These are phyloP conservation scores for Scheffersomyces illinoinensis DNA, from an alignment of 1,139 yeast genomes.

Conservation along the genomic window DNA sequence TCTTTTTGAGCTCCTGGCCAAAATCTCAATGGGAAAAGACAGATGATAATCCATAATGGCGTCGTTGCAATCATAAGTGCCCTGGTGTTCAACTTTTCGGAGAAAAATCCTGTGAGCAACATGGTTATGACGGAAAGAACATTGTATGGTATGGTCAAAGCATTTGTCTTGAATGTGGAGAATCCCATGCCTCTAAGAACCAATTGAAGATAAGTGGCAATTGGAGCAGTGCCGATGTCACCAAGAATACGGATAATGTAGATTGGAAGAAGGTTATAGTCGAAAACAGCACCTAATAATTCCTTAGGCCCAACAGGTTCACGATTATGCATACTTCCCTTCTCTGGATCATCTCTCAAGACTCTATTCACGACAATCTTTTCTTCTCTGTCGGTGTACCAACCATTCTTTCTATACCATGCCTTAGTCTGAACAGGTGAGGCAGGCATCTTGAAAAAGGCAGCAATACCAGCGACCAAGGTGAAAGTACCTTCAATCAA, in stretches of 20 bases:
- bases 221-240: constrained; percentile 44
- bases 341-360: constrained; percentile 66
- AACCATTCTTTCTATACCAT: constrained; percentile 54
- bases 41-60: constrained; percentile 20
- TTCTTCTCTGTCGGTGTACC: constrained; percentile 65
- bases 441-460: constrained; percentile 61
- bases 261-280: constrained; percentile 58
- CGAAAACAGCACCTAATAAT: constrained; percentile 42
- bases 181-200: constrained; percentile 56
- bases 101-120: constrained; percentile 37
- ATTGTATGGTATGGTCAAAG: constrained; percentile 53
- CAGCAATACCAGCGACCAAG: constrained; percentile 50
- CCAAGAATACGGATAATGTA: constrained; percentile 52
- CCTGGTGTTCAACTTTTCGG: constrained; percentile 42
- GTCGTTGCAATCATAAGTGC: constrained; percentile 17
- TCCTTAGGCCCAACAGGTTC: constrained; percentile 48
- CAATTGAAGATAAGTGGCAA: constrained; percentile 51
- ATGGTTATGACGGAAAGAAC: constrained; percentile 39
- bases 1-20: constrained; percentile 20
- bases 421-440: constrained; percentile 56
- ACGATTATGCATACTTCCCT: constrained; percentile 69
- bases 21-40: constrained; percentile 16
- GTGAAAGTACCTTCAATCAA: constrained; percentile 64
- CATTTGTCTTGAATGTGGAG: constrained; percentile 53
- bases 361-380: constrained; percentile 63